Conservation (phyloP, 768 basidiomycete species). For the Podaxis sp. region DNA sequence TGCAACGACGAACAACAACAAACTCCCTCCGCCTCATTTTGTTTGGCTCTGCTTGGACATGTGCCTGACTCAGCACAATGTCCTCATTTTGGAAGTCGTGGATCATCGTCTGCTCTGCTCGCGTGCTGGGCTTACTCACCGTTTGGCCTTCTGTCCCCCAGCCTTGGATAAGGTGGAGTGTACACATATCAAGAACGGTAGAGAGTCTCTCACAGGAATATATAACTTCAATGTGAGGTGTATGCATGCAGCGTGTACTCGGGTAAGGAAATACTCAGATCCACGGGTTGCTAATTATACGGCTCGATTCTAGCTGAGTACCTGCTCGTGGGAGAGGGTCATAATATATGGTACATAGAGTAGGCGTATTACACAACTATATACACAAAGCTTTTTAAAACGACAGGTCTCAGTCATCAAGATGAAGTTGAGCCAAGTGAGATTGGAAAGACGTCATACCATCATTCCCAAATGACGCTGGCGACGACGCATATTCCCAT, state of each 20-base stretch:
- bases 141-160: too few species aligned
- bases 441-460: neutral
- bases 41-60: constrained; percentile 1
- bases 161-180: too few species aligned
- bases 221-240: too few species aligned
- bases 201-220: too few species aligned
- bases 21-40: neutral
- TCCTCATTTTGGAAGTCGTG: neutral
- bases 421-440: neutral
- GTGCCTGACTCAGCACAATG: constrained; percentile 12
- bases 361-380: neutral
- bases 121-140: neutral
- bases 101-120: neutral
- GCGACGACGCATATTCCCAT: neutral
- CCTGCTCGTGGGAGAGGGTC: neutral
- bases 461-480: neutral
- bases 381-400: neutral
- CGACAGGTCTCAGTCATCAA: neutral
- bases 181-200: too few species aligned
- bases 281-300: too few species aligned
- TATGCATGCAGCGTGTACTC: too few species aligned
- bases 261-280: too few species aligned
- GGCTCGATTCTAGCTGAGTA: too few species aligned
- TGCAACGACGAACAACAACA: constrained; percentile 8
- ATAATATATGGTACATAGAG: neutral